Conservation (phyloP, 768 basidiomycete species). For the Paxillus rubicundulus region DNA sequence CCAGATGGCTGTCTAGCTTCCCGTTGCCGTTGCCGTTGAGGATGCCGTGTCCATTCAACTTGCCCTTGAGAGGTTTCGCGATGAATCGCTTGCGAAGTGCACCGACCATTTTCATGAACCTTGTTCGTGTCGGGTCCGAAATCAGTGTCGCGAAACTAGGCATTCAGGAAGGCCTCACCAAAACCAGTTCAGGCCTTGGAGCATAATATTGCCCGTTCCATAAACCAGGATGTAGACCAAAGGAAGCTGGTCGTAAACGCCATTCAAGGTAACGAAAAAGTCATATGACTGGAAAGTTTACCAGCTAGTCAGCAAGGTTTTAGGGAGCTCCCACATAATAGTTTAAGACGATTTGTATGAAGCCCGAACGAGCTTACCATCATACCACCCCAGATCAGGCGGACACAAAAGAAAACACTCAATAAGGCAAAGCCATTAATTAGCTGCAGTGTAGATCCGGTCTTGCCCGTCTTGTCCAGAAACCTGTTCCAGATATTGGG, state of each 20-base stretch:
- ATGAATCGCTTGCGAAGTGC: constrained; percentile 63
- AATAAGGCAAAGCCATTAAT: constrained; percentile 72
- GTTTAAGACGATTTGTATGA: neutral
- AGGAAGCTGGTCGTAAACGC: constrained; percentile 54
- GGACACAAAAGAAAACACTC: constrained; percentile 62
- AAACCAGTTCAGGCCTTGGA: constrained; percentile 75
- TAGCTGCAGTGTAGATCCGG: constrained; percentile 64
- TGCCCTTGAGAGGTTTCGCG: constrained; percentile 15
- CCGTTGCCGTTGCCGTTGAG: constrained; percentile 13
- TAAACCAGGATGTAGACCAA: constrained; percentile 49
- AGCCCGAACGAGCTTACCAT: constrained; percentile 22
- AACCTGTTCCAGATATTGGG: constrained; percentile 44
- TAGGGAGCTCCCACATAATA: neutral
- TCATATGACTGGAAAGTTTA: constrained; percentile 50
- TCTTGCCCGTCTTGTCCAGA: constrained; percentile 72
- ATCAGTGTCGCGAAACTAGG: neutral
- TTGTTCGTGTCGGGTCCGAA: constrained; percentile 22
- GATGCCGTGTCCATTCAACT: constrained; percentile 10
- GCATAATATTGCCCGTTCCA: constrained; percentile 55
- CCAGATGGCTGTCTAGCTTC: constrained; percentile 11
- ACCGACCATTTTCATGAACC: constrained; percentile 74
- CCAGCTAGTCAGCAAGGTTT: neutral
- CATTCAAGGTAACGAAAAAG: constrained; percentile 60
- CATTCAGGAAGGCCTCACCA: constrained; percentile 50
- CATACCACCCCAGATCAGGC: constrained; percentile 69